Conservation (phyloP, 257 asterid genomes). For the Solanum bulbocastanum region DNA sequence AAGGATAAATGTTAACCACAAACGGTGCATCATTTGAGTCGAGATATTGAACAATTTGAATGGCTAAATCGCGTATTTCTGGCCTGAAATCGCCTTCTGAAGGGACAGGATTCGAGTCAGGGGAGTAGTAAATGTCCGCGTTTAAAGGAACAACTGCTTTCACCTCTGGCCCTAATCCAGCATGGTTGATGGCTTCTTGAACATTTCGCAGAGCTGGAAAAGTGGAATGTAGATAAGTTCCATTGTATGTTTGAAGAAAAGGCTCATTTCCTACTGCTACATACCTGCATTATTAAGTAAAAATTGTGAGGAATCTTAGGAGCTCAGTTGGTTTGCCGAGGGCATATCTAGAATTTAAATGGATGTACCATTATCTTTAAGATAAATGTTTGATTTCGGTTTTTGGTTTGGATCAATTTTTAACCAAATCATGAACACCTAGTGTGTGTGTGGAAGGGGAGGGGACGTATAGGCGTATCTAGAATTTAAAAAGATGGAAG, state of each 20-base stretch:
- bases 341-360: too few relatives aligned
- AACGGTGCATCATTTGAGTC: conserved; percentile 67
- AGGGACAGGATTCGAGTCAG: conserved; percentile 71
- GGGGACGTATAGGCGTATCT: too few relatives aligned
- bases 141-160: conserved; percentile 82
- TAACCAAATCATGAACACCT: too few relatives aligned
- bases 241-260: conserved; percentile 68
- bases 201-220: conserved; percentile 69
- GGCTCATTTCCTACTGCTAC: conserved; percentile 98
- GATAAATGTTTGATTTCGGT: too few relatives aligned
- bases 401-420: too few relatives aligned
- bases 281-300: conserved; percentile 28
- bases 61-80: conserved; percentile 57
- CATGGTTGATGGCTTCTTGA: conserved; percentile 68
- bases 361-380: too few relatives aligned
- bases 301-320: neutral
- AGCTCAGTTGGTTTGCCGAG: neutral
- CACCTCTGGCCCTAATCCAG: conserved; percentile 51
- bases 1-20: conserved; percentile 85
- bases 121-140: conserved; percentile 82
- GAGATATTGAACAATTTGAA: conserved; percentile 55
- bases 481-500: neutral
- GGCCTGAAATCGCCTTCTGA: conserved; percentile 92
- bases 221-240: conserved; percentile 40
- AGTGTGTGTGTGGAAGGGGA: too few relatives aligned